phyloP scores from a whole-genome alignment of 1,139 yeast species.

The Geotrichum fermentans region DNA sequence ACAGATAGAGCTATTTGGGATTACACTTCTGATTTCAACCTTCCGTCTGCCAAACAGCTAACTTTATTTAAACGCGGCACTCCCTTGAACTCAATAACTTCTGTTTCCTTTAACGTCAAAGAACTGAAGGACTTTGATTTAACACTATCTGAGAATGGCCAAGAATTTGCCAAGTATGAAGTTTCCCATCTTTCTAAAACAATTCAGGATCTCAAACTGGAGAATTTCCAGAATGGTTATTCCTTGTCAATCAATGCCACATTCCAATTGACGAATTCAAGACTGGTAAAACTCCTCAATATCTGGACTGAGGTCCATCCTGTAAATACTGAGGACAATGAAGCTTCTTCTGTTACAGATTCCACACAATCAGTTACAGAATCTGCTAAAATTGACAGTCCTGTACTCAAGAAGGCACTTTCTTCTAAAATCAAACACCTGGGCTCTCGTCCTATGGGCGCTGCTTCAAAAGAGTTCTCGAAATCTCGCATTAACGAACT shows the following conservation, averaged over 20 bases:
- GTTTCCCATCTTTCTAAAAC: conserved; percentile 21
- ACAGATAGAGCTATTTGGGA: conserved; percentile 50
- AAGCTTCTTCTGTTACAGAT: conserved; percentile 2
- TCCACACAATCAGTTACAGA: neutral
- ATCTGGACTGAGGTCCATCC: conserved; percentile 24
- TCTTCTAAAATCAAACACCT: conserved; percentile 23
- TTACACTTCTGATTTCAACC: conserved; percentile 34
- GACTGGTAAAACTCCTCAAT: conserved; percentile 31
- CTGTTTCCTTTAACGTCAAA: conserved; percentile 15
- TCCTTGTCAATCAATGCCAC: conserved; percentile 20
- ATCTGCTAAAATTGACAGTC: neutral
- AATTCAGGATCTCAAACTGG: conserved; percentile 25
- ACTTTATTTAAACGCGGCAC: conserved; percentile 35
- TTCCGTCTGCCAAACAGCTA: conserved; percentile 14
- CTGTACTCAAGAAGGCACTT: conserved; percentile 2
- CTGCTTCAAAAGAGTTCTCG: conserved; percentile 31
- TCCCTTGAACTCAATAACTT: conserved; percentile 26
- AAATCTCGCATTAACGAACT: conserved; percentile 29
- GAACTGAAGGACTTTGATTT: conserved; percentile 34
- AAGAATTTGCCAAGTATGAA: conserved; percentile 41
- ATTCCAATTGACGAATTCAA: conserved; percentile 24
- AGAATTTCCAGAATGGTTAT: conserved; percentile 24
- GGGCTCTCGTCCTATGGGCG: conserved; percentile 34
- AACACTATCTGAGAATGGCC: conserved; percentile 53
- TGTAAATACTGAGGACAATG: conserved; percentile 11